phyloP scores from a whole-genome alignment of 179 eudicot genomes.

The Beta macrorhiza region DNA sequence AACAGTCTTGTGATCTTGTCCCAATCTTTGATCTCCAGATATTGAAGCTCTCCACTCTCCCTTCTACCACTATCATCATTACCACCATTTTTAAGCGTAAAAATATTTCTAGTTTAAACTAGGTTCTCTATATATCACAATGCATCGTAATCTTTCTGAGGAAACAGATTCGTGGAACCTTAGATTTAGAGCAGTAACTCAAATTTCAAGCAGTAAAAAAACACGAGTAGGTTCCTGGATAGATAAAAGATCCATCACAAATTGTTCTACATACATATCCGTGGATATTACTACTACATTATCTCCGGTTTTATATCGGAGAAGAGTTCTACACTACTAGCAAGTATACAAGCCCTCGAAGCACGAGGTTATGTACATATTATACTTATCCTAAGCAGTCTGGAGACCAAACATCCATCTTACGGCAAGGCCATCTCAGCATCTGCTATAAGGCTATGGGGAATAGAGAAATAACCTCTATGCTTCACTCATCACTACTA shows the following conservation, averaged over 20 bases:
- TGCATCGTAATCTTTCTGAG: no score
- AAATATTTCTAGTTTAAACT: no score
- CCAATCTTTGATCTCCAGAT: no score
- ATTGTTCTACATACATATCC: conserved; percentile 2
- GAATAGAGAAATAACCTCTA: conserved; percentile 1
- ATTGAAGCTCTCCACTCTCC: no score
- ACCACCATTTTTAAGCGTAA: no score
- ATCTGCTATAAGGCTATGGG: conserved; percentile 11
- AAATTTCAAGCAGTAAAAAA: not conserved
- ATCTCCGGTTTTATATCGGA: conserved; percentile 6
- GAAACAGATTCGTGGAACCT: no score
- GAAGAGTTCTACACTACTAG: conserved; percentile 19
- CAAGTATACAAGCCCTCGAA: conserved; percentile 1
- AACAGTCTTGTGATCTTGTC: no score
- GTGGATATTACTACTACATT: not conserved
- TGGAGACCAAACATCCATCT: conserved; percentile 33
- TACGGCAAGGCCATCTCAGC: conserved; percentile 33
- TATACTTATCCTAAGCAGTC: conserved; percentile 25
- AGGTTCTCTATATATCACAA: no score
- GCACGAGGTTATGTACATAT: conserved; percentile 25
- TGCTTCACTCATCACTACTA: not conserved
- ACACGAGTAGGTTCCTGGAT: not conserved
- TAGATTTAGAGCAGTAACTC: no score
- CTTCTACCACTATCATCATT: no score
- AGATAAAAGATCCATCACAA: not conserved